Percentiles rank a stretch among this genome's conserved stretches.
Evolutionary conservation across 2,329 filamentous ascomycete genomes (phyloP).

Genomic region (Xylaria polymorpha): DNA sequence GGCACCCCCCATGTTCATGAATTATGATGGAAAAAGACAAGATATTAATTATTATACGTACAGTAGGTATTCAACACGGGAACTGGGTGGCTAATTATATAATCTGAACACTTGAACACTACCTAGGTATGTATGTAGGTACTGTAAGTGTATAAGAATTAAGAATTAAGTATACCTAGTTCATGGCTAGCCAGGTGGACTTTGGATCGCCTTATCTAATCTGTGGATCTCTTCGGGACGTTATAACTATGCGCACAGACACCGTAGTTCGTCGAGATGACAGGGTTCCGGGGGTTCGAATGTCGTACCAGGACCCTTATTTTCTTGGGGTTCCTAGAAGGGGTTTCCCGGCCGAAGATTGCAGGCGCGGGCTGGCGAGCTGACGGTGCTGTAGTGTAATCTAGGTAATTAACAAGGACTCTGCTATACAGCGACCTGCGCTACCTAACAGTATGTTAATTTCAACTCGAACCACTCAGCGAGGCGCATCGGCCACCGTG

Average conservation of each 20-base stretch:
- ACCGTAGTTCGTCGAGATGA: slow-evolving; percentile 21
- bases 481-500: slow-evolving; percentile 21
- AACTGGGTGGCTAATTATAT: background rate
- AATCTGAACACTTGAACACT: background rate
- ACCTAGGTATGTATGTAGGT: background rate
- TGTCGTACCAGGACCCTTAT: slow-evolving; percentile 23
- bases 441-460: slow-evolving; percentile 30
- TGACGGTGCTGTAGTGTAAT: slow-evolving; percentile 19
- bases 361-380: slow-evolving; percentile 13
- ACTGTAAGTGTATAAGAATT: background rate
- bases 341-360: slow-evolving; percentile 21
- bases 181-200: background rate
- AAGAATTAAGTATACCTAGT: no score
- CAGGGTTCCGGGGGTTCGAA: slow-evolving; percentile 24
- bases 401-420: slow-evolving; percentile 3
- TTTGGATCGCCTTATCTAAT: slow-evolving; percentile 16
- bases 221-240: slow-evolving; percentile 1
- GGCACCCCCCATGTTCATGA: background rate
- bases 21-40: background rate
- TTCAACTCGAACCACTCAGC: slow-evolving; percentile 33
- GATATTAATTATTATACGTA: background rate
- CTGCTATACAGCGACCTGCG: slow-evolving; percentile 6
- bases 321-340: slow-evolving; percentile 19
- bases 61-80: background rate
- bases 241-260: slow-evolving; percentile 26